These are phyloP conservation scores for Suhomyces canberraensis DNA, from an alignment of 805 yeast genomes.

Conservation along the genomic window DNA sequence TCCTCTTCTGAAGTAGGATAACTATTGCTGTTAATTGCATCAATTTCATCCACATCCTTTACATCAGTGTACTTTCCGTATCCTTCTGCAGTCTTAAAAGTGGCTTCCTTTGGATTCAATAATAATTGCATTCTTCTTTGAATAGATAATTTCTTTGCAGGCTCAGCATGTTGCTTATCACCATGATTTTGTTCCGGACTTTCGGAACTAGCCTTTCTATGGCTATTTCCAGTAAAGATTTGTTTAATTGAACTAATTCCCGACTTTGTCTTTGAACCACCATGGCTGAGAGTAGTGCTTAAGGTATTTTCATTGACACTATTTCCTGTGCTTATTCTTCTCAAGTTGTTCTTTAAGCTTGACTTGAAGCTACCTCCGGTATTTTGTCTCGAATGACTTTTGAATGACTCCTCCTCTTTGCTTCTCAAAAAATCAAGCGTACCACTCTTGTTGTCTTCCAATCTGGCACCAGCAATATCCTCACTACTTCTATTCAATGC, in stretches of 20 bases:
- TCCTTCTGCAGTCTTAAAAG: slow-evolving; percentile 70
- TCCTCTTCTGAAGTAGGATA: slow-evolving; percentile 6
- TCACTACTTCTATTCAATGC: slow-evolving; percentile 28
- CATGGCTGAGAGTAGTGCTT: slow-evolving; percentile 14
- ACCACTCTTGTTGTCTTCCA: slow-evolving; percentile 12
- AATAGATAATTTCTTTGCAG: slow-evolving; percentile 34
- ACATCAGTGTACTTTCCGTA: slow-evolving; percentile 71
- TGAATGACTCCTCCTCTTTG: slow-evolving; percentile 24
- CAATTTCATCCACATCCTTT: slow-evolving; percentile 28
- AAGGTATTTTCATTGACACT: slow-evolving; percentile 10
- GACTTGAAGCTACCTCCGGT: slow-evolving; percentile 42
- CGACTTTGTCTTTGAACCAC: slow-evolving; percentile 18
- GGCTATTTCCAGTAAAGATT: slow-evolving; percentile 24
- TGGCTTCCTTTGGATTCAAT: slow-evolving; percentile 33
- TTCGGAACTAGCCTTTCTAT: slow-evolving; percentile 13
- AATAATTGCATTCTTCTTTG: slow-evolving; percentile 55
- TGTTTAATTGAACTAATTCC: slow-evolving; percentile 30
- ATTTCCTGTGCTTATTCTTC: slow-evolving; percentile 41
- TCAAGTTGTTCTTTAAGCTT: slow-evolving; percentile 30
- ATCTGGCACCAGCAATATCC: slow-evolving; percentile 8
- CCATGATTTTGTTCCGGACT: slow-evolving; percentile 3
- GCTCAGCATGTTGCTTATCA: slow-evolving; percentile 1
- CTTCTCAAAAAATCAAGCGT: slow-evolving; percentile 37
- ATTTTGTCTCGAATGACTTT: slow-evolving; percentile 20
- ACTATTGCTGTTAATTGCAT: slow-evolving; percentile 24